Base-by-base conservation (phyloP, 768 basidiomycete genomes). In the Russula griseocarnosa region DNA sequence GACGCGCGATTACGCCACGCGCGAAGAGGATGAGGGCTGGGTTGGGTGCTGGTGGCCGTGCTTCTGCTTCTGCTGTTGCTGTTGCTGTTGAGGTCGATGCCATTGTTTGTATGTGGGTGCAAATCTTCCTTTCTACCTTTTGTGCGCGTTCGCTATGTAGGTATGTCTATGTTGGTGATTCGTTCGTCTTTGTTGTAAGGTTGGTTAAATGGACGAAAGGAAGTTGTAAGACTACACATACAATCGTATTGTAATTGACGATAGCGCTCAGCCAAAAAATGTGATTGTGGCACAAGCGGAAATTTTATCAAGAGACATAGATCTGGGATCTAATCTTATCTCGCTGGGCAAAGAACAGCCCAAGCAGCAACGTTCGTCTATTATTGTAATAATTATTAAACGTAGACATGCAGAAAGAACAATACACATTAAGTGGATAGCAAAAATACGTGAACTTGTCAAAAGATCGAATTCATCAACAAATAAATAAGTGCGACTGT, bases 1-100 rank as follows among this genome's bases (percentile, higher is more conserved):
- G 82, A 58, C 94, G 83, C 28, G 94, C 86, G 63, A 96, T 81
- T 5, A 90, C 84, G 3, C 93, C 92, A 24, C 93, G 86, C 14
- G 95, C 94, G 69, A 97, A 95, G 62, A 92, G 82, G 49, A 92
- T 71, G 13, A 84, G 79, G 6, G 79, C 70, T 0, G 79, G 74
- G 22, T 83, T 74, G 5, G 82, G 79, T 28, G 40, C 73, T 65
- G 30, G 72, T 22, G 5, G 72, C 16, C 13, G 20, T 8, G n/a
- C 42, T n/a, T n/a, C n/a, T 18, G 70, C 16, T 24, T 68, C 30
- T 7, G 72, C 52, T 22, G 72, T 5, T 40, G 72, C 52, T 22
- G 72, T 5, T 40, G 58, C 14, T 46, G n/a, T 5, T 52, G 53
- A 22, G 22, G 30, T 22, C 6, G 53, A 26, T 55, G 63, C 38